phyloP scores from a whole-genome alignment of 2,329 filamentous ascomycete species.

The Magnaporthiopsis poae region DNA sequence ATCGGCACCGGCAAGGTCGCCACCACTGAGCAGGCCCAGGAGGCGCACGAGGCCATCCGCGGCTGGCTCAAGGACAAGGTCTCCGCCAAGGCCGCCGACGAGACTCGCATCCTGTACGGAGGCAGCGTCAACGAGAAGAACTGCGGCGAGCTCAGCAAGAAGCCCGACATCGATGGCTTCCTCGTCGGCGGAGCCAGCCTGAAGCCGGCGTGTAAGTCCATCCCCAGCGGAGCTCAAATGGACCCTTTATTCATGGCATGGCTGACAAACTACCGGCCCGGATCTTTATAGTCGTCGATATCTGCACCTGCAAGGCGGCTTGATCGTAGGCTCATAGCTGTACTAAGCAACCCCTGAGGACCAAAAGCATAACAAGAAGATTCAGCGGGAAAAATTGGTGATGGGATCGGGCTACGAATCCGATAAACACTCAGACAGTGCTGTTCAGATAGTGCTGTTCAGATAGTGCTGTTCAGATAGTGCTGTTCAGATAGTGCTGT shows the following conservation, averaged over 20 bases:
- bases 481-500: too few relatives aligned
- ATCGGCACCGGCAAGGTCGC: constrained; percentile 90
- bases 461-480: too few relatives aligned
- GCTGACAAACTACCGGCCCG: not conserved
- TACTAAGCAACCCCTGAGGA: too few relatives aligned
- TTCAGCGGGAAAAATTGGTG: too few relatives aligned
- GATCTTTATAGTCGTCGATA: constrained; percentile 41
- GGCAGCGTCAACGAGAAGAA: constrained; percentile 98
- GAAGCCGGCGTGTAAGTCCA: constrained; percentile 81
- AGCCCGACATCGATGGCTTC: constrained; percentile 95
- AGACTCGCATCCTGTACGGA: constrained; percentile 90
- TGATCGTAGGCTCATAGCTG: not conserved
- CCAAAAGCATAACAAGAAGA: too few relatives aligned
- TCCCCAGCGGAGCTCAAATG: constrained; percentile 18
- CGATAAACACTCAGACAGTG: too few relatives aligned
- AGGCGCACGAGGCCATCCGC: constrained; percentile 86
- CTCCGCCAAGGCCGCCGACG: constrained; percentile 63
- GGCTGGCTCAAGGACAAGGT: constrained; percentile 77
- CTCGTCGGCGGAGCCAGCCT: constrained; percentile 90
- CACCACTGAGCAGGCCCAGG: constrained; percentile 80
- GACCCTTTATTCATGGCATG: too few relatives aligned
- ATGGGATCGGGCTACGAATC: too few relatives aligned
- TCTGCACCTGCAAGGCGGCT: constrained; percentile 39
- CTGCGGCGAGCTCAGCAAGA: constrained; percentile 81
- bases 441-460: too few relatives aligned